phyloP scores from a whole-genome alignment of 495 filamentous ascomycete genomes.

The Collariella sp. region DNA sequence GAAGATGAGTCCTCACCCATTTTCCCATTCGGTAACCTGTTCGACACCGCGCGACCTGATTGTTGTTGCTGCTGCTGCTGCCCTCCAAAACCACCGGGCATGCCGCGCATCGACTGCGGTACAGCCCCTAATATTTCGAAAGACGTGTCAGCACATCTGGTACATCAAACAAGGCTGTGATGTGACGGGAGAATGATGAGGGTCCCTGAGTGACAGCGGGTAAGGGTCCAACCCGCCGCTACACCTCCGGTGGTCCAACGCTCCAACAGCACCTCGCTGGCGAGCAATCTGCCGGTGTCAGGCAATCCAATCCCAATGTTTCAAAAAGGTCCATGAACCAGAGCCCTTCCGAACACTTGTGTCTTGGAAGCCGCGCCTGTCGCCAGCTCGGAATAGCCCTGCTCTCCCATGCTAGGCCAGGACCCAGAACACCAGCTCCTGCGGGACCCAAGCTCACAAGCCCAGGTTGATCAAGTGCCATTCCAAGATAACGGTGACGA shows the following conservation, averaged over 20 bases:
- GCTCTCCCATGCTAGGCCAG: not conserved
- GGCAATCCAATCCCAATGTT: not conserved
- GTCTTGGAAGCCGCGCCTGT: not conserved
- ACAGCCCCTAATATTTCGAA: conserved; percentile 45
- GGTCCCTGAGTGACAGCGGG: not conserved
- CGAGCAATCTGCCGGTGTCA: not conserved
- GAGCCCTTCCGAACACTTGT: not conserved
- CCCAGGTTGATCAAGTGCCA: too few species aligned
- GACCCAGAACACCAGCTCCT: too few species aligned
- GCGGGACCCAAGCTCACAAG: too few species aligned
- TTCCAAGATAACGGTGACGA: too few species aligned
- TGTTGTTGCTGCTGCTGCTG: conserved; percentile 52
- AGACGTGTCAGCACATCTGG: conserved; percentile 12
- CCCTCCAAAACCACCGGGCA: conserved; percentile 57
- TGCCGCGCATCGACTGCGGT: conserved; percentile 60
- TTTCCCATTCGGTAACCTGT: conserved; percentile 66
- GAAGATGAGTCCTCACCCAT: conserved; percentile 46
- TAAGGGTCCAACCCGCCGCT: not conserved
- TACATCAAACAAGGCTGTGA: not conserved
- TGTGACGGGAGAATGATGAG: not conserved
- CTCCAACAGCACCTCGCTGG: not conserved
- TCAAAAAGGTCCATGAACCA: not conserved
- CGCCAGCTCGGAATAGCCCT: not conserved
- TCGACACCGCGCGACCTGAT: conserved; percentile 56
- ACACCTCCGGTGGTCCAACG: not conserved